Percentiles rank a stretch among this genome's conserved stretches.
These are phyloP conservation scores for Helotiales sp. DNA, from an alignment of 2,329 filamentous ascomycete genomes.

Conservation along the genomic window DNA sequence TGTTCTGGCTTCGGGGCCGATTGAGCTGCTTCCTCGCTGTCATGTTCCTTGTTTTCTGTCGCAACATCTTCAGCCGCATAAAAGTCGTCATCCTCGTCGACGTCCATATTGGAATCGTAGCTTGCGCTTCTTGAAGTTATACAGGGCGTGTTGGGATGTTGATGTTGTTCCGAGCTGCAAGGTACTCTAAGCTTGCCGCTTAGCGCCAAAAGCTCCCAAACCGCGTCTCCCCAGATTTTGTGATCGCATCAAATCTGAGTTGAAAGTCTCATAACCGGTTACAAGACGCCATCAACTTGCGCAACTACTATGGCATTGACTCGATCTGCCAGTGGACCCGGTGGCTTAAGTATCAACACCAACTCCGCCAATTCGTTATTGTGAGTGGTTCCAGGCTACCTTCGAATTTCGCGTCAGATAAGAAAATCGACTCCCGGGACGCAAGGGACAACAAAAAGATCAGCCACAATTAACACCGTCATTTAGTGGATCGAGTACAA, in stretches of 20 bases:
- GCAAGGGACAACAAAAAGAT: neutral
- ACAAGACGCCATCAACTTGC: neutral
- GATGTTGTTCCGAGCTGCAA: slow-evolving; percentile 8
- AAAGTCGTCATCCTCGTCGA: slow-evolving; percentile 69
- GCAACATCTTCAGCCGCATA: slow-evolving; percentile 61
- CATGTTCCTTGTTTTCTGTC: slow-evolving; percentile 16
- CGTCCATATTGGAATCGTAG: slow-evolving; percentile 53
- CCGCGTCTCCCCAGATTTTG: slow-evolving; percentile 11
- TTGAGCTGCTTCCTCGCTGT: slow-evolving; percentile 27
- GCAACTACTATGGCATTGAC: slow-evolving; percentile 37
- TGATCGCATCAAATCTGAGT: neutral
- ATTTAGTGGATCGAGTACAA: slow-evolving; percentile 31
- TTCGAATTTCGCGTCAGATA: neutral
- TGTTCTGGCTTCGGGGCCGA: slow-evolving; percentile 36
- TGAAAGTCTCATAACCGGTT: neutral
- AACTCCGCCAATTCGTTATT: slow-evolving; percentile 58
- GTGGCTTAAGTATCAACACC: slow-evolving; percentile 64
- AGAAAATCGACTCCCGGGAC: slow-evolving; percentile 13
- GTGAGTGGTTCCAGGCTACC: slow-evolving; percentile 39
- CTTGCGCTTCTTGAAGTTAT: slow-evolving; percentile 2
- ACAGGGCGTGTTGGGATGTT: neutral
- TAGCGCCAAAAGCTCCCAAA: slow-evolving; percentile 15
- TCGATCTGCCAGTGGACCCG: slow-evolving; percentile 59
- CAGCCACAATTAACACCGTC: slow-evolving; percentile 17
- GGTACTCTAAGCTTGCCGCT: slow-evolving; percentile 20